Percentiles rank a stretch among this genome's conserved stretches.
phyloP scores from a whole-genome alignment of 805 yeast genomes.

The Blastobotrys terrestris region DNA sequence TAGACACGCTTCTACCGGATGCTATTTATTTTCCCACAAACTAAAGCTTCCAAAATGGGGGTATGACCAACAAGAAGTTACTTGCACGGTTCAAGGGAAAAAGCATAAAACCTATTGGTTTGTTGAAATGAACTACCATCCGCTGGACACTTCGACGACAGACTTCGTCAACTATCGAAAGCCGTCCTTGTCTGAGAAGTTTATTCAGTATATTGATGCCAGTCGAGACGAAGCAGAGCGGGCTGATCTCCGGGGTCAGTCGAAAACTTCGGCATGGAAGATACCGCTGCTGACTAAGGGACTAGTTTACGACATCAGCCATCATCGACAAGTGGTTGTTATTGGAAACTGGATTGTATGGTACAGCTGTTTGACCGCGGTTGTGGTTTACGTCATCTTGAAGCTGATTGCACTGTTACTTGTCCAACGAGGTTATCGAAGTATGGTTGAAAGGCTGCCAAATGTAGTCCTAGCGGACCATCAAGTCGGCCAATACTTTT shows the following conservation, averaged over 20 bases:
- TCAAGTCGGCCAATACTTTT: constrained; percentile 52
- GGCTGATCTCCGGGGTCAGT: background rate
- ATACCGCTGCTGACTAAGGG: constrained; percentile 11
- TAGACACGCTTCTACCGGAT: constrained; percentile 49
- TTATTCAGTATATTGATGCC: constrained; percentile 13
- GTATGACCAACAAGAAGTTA: constrained; percentile 61
- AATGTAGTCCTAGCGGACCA: constrained; percentile 48
- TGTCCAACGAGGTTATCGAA: constrained; percentile 14
- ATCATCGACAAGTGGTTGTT: constrained; percentile 13
- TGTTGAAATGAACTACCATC: constrained; percentile 53
- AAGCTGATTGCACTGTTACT: constrained; percentile 7
- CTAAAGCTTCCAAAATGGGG: constrained; percentile 64
- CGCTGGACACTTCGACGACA: constrained; percentile 27
- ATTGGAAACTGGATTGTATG: constrained; percentile 16
- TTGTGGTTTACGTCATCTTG: constrained; percentile 10
- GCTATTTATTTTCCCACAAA: constrained; percentile 57
- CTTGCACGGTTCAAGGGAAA: constrained; percentile 62
- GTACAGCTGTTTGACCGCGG: constrained; percentile 6
- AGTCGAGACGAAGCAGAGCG: constrained; percentile 9
- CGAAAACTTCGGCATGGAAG: constrained; percentile 8
- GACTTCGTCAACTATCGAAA: constrained; percentile 12
- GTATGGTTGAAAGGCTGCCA: constrained; percentile 1
- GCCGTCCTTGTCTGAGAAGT: constrained; percentile 11
- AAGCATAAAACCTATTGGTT: constrained; percentile 53
- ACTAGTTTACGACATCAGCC: constrained; percentile 5